Base-by-base conservation (phyloP, 768 basidiomycete species). In the Boletus speciosus region DNA sequence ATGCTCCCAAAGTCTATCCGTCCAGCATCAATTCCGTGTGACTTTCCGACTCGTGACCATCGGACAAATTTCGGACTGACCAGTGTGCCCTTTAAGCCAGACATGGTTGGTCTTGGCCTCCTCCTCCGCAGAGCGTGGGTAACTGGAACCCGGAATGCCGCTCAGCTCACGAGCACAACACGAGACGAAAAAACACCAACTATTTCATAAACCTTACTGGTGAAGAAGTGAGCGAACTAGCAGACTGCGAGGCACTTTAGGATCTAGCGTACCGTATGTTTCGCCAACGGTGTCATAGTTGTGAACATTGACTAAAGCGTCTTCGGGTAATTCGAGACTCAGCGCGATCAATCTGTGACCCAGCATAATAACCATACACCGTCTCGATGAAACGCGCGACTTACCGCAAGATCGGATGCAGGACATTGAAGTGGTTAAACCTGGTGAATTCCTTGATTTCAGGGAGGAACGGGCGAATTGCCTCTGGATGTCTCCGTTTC, bases 191-290 rank as follows among this genome's bases (percentile, higher is more conserved):
- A 46, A 23, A 38, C 2, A 58, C 80, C 12, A 29, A 82, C 83
- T 85, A 86, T 71, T 85, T 84, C 82, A 85, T 84, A 65, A 80
- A 84, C 43, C 84, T 74, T 6, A 80, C 84, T 85, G 50, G 32
- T 19, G 19, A 31, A 15, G 6, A 23, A 36, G 31, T 56, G 25
- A 54, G 54, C 12, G 14, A 44, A 12, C 23, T 5, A 11, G 8
- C 6, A 42, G 12, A 36, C 2, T 23, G 4, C 10, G 37, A 21
- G 9, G 12, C 5, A n/a, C 14, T 36, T 1, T 8, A 15, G 9
- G 9, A 41, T 27, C 7, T 7, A 27, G 61, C 67, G 23, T 55
- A 79, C 79, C 73, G 36, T 70, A 76, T 0, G 76, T 75, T 58
- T 78, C 78, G 2, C 76, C 74, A 7, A 69, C 56, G 5, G 63